Percentiles rank a stretch among this genome's conserved stretches.
phyloP scores from a whole-genome alignment of 306 rosid genomes.

The Luffa acutangula region DNA sequence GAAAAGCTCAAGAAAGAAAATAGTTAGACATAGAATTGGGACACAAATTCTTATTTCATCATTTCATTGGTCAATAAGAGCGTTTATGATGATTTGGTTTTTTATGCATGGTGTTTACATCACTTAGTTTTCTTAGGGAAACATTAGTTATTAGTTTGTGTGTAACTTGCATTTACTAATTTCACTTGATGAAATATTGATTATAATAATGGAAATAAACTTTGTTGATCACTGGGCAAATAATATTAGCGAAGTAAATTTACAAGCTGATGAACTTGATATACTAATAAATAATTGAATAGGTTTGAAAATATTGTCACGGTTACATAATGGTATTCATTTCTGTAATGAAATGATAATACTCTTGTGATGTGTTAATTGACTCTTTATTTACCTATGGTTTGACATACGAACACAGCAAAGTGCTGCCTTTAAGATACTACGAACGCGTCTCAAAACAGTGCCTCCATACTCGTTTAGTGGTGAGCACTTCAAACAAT shows the following conservation, averaged over 20 bases:
- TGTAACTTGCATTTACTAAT: background rate
- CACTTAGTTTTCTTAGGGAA: background rate
- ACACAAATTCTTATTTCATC: background rate
- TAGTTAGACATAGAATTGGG: background rate
- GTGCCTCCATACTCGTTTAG: conserved; percentile 66
- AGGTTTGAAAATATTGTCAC: background rate
- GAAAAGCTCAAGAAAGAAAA: background rate
- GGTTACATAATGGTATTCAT: background rate
- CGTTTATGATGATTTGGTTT: background rate
- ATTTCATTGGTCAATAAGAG: background rate
- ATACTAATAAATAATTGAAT: background rate
- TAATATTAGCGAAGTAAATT: background rate
- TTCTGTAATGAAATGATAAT: background rate
- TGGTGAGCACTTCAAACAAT: conserved; percentile 42
- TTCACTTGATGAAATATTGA: background rate
- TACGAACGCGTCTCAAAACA: conserved; percentile 79
- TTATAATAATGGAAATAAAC: background rate
- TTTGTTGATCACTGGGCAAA: background rate
- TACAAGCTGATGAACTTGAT: background rate
- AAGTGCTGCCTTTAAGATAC: conserved; percentile 93
- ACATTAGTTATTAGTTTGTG: background rate
- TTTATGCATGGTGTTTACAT: background rate
- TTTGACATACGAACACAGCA: conserved; percentile 49
- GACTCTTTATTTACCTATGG: conserved; percentile 2
- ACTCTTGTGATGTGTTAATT: background rate